Evolutionary conservation across 1,284 basidiomycete genomes (phyloP).

Genomic region (Trichosporon asahii): DNA sequence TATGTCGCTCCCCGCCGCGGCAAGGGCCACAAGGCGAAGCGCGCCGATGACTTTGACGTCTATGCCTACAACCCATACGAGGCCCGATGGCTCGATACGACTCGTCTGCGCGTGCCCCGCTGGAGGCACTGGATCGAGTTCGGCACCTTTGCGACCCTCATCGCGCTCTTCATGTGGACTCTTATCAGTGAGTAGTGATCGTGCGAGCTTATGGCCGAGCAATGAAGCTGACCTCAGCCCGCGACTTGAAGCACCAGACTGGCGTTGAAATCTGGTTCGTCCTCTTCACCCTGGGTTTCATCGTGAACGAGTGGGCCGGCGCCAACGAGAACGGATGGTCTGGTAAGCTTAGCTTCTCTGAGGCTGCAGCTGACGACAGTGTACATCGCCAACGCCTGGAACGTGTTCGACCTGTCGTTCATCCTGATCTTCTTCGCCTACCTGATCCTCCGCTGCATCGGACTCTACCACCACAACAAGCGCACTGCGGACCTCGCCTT

Average conservation of each 20-base stretch:
- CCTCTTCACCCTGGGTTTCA: constrained; percentile 69
- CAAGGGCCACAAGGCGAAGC: constrained; percentile 11
- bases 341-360: constrained; percentile 56
- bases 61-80: constrained; percentile 68
- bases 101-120: constrained; percentile 71
- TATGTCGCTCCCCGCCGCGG: constrained; percentile 61
- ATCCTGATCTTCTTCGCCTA: constrained; percentile 69
- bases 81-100: constrained; percentile 74
- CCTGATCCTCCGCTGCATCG: constrained; percentile 63
- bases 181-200: constrained; percentile 55
- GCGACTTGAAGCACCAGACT: constrained; percentile 58
- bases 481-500: constrained; percentile 67
- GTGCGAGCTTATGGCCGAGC: too few relatives aligned
- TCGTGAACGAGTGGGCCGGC: constrained; percentile 59
- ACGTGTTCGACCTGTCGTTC: constrained; percentile 77
- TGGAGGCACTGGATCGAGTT: constrained; percentile 78
- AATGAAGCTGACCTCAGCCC: constrained; percentile 54
- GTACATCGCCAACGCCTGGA: constrained; percentile 81
- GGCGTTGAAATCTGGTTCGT: constrained; percentile 67
- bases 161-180: constrained; percentile 62
- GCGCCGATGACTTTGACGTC: constrained; percentile 31
- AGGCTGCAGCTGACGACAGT: constrained; percentile 54
- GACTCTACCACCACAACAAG: constrained; percentile 59
- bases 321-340: constrained; percentile 73
- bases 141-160: constrained; percentile 63